Evolutionary conservation across 371 early-diverging fungal species (phyloP).

Genomic region (Coelomomyces lativittatus): DNA sequence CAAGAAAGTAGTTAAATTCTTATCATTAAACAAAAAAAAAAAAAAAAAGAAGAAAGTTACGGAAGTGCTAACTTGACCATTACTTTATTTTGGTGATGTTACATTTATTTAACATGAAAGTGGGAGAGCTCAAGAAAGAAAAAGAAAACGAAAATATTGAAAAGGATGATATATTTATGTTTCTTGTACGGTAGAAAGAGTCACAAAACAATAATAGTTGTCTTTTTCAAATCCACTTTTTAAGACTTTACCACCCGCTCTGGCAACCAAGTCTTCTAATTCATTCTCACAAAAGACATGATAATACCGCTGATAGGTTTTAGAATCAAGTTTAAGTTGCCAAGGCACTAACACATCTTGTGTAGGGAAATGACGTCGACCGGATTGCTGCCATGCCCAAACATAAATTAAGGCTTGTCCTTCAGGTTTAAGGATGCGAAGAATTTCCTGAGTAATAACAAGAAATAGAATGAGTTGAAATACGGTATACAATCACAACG

Average conservation of each 20-base stretch:
- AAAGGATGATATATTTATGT: too few relatives aligned
- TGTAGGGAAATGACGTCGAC: conserved; percentile 52
- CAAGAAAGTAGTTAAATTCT: too few relatives aligned
- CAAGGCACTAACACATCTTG: conserved; percentile 92
- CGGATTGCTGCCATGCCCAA: conserved; percentile 70
- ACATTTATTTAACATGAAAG: too few relatives aligned
- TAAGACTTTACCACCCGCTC: conserved; percentile 7
- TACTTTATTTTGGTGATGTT: too few relatives aligned
- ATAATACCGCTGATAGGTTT: conserved; percentile 54
- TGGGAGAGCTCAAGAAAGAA: too few relatives aligned
- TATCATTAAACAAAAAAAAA: too few relatives aligned
- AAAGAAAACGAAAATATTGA: too few relatives aligned
- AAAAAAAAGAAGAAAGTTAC: too few relatives aligned
- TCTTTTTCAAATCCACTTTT: conserved; percentile 73
- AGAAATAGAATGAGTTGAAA: conserved; percentile 3
- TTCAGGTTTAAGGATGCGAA: conserved; percentile 50
- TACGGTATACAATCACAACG: background rate
- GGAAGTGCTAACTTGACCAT: too few relatives aligned
- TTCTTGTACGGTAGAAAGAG: too few relatives aligned
- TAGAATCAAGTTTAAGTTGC: conserved; percentile 9
- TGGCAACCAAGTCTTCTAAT: conserved; percentile 47
- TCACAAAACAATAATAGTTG: conserved; percentile 52
- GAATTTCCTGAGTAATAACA: conserved; percentile 44
- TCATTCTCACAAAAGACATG: conserved; percentile 81
- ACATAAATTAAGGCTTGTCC: conserved; percentile 71